Evolutionary conservation across 805 yeast species (phyloP).

Genomic region (Lipomyces spencermartinsiae): DNA sequence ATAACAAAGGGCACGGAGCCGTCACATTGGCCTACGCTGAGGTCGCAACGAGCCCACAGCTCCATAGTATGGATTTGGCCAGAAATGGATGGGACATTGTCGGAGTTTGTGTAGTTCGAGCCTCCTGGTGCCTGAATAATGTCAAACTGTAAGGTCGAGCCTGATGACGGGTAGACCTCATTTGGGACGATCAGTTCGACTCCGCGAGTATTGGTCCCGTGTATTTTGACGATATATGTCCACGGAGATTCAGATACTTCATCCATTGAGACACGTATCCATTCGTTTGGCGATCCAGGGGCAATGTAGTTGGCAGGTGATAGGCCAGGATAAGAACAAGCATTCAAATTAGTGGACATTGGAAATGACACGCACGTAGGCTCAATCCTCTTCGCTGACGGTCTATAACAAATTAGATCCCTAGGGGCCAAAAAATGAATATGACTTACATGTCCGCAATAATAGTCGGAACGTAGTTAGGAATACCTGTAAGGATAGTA

Average conservation of each 20-base stretch:
- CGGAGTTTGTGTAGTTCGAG: neutral
- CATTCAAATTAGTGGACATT: slow-evolving; percentile 11
- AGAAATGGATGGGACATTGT: neutral
- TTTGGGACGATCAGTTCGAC: slow-evolving; percentile 21
- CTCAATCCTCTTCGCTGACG: slow-evolving; percentile 16
- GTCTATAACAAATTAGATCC: slow-evolving; percentile 12
- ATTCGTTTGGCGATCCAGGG: slow-evolving; percentile 18
- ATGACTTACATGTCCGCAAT: slow-evolving; percentile 19
- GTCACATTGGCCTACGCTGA: slow-evolving; percentile 17
- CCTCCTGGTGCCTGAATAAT: slow-evolving; percentile 1
- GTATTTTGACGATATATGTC: slow-evolving; percentile 9
- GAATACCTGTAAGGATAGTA: slow-evolving; percentile 20
- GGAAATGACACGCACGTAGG: slow-evolving; percentile 14
- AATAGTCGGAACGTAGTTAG: slow-evolving; percentile 14
- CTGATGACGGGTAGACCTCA: neutral
- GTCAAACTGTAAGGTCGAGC: neutral
- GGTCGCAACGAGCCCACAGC: slow-evolving; percentile 29
- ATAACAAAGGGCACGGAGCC: slow-evolving; percentile 18
- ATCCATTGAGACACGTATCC: slow-evolving; percentile 12
- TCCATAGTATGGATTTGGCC: slow-evolving; percentile 5
- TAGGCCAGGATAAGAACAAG: slow-evolving; percentile 26
- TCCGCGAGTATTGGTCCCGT: slow-evolving; percentile 19
- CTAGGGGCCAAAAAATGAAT: too few relatives aligned
- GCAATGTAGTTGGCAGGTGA: slow-evolving; percentile 18
- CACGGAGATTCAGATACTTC: neutral